Evolutionary conservation across 106 monocot genomes (phyloP).

Genomic region (Acorus calamus): DNA sequence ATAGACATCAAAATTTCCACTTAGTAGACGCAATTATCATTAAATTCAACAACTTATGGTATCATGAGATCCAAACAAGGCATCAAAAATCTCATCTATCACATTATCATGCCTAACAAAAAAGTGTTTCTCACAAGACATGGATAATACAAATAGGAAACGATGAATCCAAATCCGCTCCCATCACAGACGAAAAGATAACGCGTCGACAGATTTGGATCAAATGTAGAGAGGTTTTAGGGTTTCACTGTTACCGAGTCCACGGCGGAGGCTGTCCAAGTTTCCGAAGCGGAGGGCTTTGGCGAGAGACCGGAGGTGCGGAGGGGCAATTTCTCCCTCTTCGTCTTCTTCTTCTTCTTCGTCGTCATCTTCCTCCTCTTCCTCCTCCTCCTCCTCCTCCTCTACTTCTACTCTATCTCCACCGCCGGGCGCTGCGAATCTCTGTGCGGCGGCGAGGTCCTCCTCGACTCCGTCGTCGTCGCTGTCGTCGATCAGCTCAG

Average conservation of each 20-base stretch:
- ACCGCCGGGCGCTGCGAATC: no score
- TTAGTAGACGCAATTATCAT: no score
- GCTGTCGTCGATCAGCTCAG: constrained; percentile 26
- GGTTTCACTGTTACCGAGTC: constrained; percentile 22
- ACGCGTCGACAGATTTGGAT: neutral
- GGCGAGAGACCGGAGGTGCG: constrained; percentile 36
- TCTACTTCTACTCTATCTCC: no score
- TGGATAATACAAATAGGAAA: no score
- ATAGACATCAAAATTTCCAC: no score
- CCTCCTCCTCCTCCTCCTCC: neutral
- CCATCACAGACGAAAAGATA: neutral
- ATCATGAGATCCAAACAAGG: no score
- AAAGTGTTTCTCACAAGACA: no score
- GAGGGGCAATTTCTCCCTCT: constrained; percentile 10
- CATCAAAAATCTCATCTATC: no score
- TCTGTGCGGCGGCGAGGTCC: neutral
- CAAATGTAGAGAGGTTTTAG: neutral
- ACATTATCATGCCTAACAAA: no score
- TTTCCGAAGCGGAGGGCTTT: constrained; percentile 36
- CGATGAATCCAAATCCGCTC: neutral
- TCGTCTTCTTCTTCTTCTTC: no score
- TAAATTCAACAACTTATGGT: no score
- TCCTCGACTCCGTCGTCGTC: constrained; percentile 27
- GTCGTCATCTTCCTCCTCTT: neutral
- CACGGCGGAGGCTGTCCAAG: constrained; percentile 32